Evolutionary conservation across 768 basidiomycete species (phyloP), one percentile per base, ranked within the genome.

Genomic region (Hygrophoropsis aurantiaca): DNA sequence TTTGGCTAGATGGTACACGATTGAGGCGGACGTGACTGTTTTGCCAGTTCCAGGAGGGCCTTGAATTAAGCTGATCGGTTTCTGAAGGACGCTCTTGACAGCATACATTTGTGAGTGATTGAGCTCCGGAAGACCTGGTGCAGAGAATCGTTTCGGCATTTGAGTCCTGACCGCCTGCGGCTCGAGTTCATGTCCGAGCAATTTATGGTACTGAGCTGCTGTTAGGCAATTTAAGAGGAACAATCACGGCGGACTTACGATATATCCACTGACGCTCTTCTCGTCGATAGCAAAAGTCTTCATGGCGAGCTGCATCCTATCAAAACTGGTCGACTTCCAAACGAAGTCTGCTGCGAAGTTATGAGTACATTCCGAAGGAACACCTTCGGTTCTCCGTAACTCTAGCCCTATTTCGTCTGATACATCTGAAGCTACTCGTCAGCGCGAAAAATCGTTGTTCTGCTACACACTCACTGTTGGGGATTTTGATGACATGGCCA

Each of bases 41-140:
- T 99, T 99, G 36, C 97, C 94, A 1, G 97, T 99, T 26, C 97
- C 97, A 16, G 97, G 97, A 27, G 97, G 97, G 11, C 97, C 97
- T 69, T 99, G 97, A 58, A 99, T 99, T 53, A 99, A 77, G 59
- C 91, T 94, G 51, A 99, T 79, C 18, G 97, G 97, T 69, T 98
- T 98, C 68, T 99, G 97, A 11, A 99, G 74, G 6, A 99, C 95
- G 57, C 92, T 94, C 75, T 98, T 99, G 62, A 99, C 97, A 2
- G 97, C 97, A 69, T 92, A 95, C 92, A 99, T 97, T 66, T 99
- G 97, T 18, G 95, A 98, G 62, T 97, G 95, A 61, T 99, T 99
- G 61, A 99, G 84, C 64, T 99, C 97, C 3, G 97, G 97, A 32
- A 99, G 83, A 21, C 93, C 92, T 9, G 94, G 95, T 0, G 97